Conservation (phyloP, 2,329 filamentous ascomycete genomes). For the Cadophora gregata region DNA sequence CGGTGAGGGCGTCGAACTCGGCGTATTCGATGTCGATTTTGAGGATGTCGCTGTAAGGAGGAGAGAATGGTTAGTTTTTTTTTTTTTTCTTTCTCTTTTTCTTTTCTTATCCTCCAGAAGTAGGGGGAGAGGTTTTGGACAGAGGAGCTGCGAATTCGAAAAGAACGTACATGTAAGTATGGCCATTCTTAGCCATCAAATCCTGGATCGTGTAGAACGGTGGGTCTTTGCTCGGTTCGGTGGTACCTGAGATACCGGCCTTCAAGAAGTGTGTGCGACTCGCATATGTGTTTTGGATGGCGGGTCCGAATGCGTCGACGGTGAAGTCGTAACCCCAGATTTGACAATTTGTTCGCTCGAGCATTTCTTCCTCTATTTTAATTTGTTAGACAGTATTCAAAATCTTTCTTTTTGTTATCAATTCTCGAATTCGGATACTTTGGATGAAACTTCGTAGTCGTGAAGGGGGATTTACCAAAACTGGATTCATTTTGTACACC, state of each 20-base stretch:
- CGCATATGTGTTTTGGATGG: conserved; percentile 36
- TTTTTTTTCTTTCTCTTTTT: too few species aligned
- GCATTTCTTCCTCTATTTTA: conserved; percentile 45
- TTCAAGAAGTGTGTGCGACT: conserved; percentile 44
- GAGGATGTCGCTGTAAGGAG: conserved; percentile 45
- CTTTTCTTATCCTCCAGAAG: too few species aligned
- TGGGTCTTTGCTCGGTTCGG: conserved; percentile 33
- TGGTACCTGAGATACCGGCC: conserved; percentile 43
- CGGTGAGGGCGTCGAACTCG: conserved; percentile 46
- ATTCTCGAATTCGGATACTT: not conserved
- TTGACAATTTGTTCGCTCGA: conserved; percentile 47
- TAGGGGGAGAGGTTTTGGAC: too few species aligned
- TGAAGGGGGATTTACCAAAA: conserved; percentile 39
- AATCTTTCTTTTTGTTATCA: not conserved
- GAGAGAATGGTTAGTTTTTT: conserved; percentile 37
- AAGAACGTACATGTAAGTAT: conserved; percentile 42
- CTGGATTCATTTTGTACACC: conserved; percentile 45
- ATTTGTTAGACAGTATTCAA: not conserved
- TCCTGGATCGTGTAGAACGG: conserved; percentile 47
- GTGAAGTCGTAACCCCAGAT: conserved; percentile 50
- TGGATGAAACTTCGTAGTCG: not conserved
- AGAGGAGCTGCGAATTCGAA: not conserved
- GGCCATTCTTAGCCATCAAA: conserved; percentile 48
- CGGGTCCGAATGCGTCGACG: conserved; percentile 45
- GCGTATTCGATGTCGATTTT: conserved; percentile 50